phyloP scores from a whole-genome alignment of 345 rosid species.

The Mallotus nudiflorus region DNA sequence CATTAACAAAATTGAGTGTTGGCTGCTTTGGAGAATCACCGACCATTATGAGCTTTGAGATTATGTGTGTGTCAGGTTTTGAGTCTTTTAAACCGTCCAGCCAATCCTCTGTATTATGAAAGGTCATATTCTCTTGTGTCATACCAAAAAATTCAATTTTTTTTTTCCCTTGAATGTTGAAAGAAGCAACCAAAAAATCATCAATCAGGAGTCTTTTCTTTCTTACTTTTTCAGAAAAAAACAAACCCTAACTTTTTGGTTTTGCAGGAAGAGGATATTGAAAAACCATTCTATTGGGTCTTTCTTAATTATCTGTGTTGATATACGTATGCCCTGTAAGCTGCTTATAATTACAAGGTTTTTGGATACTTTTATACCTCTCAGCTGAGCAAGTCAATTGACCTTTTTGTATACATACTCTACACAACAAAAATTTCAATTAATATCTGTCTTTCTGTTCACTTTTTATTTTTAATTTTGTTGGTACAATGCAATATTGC shows the following conservation, averaged over 20 bases:
- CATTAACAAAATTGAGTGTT: background rate
- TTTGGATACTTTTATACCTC: no score
- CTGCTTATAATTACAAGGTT: no score
- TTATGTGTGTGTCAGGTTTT: background rate
- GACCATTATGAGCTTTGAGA: background rate
- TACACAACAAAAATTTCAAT: no score
- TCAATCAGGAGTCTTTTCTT: background rate
- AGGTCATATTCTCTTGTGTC: background rate
- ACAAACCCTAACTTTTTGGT: conserved; percentile 23
- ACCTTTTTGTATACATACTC: no score
- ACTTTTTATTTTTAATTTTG: background rate
- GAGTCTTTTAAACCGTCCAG: conserved; percentile 22
- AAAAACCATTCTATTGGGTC: background rate
- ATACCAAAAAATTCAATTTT: no score
- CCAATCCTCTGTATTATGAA: background rate
- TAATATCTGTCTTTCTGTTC: no score
- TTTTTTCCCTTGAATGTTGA: no score
- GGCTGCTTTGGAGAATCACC: conserved; percentile 12
- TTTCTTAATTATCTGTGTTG: no score
- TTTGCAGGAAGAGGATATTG: background rate
- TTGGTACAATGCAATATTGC: no score
- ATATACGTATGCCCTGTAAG: no score
- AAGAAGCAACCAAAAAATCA: background rate
- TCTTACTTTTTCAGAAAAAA: background rate
- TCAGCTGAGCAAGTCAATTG: no score